Evolutionary conservation across 2,329 filamentous ascomycete genomes (phyloP).

Genomic region (Colletotrichum graminicola): DNA sequence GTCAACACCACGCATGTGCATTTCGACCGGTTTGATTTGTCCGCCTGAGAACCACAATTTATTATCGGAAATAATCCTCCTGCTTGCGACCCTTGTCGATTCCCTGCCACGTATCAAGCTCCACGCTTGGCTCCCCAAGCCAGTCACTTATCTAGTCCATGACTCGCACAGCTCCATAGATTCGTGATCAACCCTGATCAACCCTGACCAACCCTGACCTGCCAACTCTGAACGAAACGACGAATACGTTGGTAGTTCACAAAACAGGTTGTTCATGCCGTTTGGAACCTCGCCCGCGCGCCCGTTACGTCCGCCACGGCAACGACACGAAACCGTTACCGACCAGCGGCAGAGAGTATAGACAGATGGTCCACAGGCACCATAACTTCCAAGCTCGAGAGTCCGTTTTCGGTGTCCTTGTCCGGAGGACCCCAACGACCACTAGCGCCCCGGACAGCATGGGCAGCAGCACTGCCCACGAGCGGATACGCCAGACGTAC

Average conservation of each 20-base stretch:
- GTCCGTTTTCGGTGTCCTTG: constrained; percentile 34
- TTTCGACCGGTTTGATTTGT: constrained; percentile 5
- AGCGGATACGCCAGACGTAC: constrained; percentile 28
- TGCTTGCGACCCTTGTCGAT: constrained; percentile 23
- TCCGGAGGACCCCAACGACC: constrained; percentile 26
- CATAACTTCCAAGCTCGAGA: constrained; percentile 35
- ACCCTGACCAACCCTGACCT: neutral
- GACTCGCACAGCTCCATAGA: constrained; percentile 23
- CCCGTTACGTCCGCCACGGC: constrained; percentile 17
- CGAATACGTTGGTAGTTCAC: neutral
- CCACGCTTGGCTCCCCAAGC: constrained; percentile 3
- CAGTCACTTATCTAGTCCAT: constrained; percentile 10
- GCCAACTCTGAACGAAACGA: constrained; percentile 3
- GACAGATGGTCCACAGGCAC: constrained; percentile 39
- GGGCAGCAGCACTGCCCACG: constrained; percentile 17
- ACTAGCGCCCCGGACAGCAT: constrained; percentile 31
- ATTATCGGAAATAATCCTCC: constrained; percentile 9
- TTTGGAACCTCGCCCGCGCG: neutral
- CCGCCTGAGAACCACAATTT: constrained; percentile 1
- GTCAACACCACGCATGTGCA: constrained; percentile 6
- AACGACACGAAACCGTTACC: constrained; percentile 39
- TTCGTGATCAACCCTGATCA: neutral
- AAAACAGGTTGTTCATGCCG: neutral
- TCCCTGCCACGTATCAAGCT: constrained; percentile 13
- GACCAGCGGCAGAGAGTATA: constrained; percentile 36